Conservation (phyloP, 2,329 filamentous ascomycete genomes). For the Leptographium galeiforme region DNA sequence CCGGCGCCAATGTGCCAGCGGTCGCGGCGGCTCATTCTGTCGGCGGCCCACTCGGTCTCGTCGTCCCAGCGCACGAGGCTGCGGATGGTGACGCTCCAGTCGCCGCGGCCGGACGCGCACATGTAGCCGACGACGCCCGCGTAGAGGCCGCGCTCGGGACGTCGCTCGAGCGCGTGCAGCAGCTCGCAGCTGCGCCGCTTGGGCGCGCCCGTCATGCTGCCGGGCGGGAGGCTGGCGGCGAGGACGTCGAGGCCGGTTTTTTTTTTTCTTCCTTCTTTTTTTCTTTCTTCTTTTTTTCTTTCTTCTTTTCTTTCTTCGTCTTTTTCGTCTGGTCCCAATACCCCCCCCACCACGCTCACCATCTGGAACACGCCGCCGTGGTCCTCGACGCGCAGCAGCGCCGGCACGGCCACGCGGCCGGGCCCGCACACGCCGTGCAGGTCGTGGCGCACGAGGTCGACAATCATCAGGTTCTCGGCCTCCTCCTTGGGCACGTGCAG, state of each 20-base stretch:
- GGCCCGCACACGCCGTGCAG: constrained; percentile 72
- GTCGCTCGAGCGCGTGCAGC: constrained; percentile 52
- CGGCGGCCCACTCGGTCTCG: constrained; percentile 22
- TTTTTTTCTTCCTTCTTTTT: too few species aligned
- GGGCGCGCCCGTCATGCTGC: constrained; percentile 92
- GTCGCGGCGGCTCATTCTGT: constrained; percentile 27
- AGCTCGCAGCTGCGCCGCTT: constrained; percentile 89
- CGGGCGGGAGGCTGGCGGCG: constrained; percentile 66
- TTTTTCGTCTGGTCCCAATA: constrained; percentile 28
- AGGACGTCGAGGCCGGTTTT: constrained; percentile 61
- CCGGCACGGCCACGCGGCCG: constrained; percentile 58
- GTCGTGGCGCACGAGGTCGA: constrained; percentile 90
- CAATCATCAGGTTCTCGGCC: constrained; percentile 96
- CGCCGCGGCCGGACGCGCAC: constrained; percentile 70
- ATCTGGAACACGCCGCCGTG: constrained; percentile 87
- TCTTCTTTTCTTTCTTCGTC: too few species aligned
- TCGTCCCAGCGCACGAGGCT: constrained; percentile 64
- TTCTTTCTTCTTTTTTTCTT: too few species aligned
- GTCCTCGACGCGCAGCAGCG: constrained; percentile 77
- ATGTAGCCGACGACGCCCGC: constrained; percentile 84
- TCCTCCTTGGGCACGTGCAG: constrained; percentile 77
- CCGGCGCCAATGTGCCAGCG: constrained; percentile 80
- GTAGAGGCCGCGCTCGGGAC: constrained; percentile 59
- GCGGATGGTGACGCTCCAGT: constrained; percentile 85
- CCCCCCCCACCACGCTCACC: constrained; percentile 72